phyloP scores from a whole-genome alignment of 2,329 filamentous ascomycete species.

The Pseudopithomyces chartarum region DNA sequence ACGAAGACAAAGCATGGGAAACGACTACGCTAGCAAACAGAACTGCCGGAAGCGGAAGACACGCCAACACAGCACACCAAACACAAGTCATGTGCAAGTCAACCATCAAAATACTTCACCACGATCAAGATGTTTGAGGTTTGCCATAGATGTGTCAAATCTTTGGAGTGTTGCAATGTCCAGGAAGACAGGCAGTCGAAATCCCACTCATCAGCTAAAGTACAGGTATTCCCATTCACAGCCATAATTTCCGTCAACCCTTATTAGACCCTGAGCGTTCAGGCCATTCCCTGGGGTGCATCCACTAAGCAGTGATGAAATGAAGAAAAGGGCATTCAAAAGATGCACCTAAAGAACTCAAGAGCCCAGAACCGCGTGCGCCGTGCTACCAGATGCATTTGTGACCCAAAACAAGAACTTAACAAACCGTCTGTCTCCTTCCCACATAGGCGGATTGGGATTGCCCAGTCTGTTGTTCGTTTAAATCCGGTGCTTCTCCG shows the following conservation, averaged over 20 bases:
- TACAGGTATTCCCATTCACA: not conserved
- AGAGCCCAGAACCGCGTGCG: constrained; percentile 19
- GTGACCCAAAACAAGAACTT: constrained; percentile 3
- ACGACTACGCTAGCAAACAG: constrained; percentile 15
- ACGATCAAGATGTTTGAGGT: not conserved
- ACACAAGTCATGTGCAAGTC: not conserved
- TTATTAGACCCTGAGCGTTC: not conserved
- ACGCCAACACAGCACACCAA: constrained; percentile 9
- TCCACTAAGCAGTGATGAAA: not conserved
- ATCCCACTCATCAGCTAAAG: not conserved
- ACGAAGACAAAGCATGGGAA: constrained; percentile 7
- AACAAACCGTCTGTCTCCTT: constrained; percentile 2
- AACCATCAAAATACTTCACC: not conserved
- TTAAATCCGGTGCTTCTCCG: constrained; percentile 72
- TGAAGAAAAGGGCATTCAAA: constrained; percentile 3
- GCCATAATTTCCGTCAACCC: not conserved
- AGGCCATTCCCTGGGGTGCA: not conserved
- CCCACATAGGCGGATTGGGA: not conserved
- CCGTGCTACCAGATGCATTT: constrained; percentile 23
- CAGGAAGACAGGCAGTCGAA: not conserved
- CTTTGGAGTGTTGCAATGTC: constrained; percentile 5
- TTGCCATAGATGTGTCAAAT: constrained; percentile 2
- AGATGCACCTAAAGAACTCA: constrained; percentile 15
- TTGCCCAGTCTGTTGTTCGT: not conserved
- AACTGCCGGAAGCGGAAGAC: constrained; percentile 15